These are phyloP conservation scores for Trichoderma pleuroti DNA, from an alignment of 2,329 filamentous ascomycete genomes.

Conservation along the genomic window DNA sequence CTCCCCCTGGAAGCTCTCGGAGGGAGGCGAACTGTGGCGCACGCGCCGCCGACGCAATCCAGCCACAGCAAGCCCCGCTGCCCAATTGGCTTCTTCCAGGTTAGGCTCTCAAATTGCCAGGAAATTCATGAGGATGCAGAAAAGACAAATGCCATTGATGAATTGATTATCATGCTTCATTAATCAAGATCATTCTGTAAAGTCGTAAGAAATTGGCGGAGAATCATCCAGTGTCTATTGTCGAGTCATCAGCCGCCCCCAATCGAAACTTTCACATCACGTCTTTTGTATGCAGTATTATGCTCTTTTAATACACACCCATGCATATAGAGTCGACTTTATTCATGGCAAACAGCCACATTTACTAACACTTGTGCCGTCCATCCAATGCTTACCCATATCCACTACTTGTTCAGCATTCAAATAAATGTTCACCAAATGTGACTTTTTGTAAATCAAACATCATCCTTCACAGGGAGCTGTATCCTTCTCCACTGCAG, in stretches of 20 bases:
- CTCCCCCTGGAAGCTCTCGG: neutral
- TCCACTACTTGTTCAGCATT: neutral
- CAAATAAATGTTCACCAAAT: neutral
- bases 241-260: too few relatives aligned
- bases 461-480: neutral
- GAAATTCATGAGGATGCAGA: neutral
- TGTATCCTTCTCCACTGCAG: neutral
- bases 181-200: neutral
- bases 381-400: neutral
- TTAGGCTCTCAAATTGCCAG: neutral
- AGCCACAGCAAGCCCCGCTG: neutral
- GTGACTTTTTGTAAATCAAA: conserved; percentile 3
- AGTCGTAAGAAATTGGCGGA: too few relatives aligned
- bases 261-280: neutral
- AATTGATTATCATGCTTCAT: neutral
- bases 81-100: neutral
- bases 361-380: neutral
- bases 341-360: neutral
- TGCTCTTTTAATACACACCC: neutral
- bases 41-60: neutral
- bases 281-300: neutral
- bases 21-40: neutral
- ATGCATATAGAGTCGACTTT: neutral
- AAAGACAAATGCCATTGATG: neutral
- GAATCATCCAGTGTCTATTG: too few relatives aligned